Conservation (phyloP, 2,329 filamentous ascomycete species). For the Nectriaceae sp. region DNA sequence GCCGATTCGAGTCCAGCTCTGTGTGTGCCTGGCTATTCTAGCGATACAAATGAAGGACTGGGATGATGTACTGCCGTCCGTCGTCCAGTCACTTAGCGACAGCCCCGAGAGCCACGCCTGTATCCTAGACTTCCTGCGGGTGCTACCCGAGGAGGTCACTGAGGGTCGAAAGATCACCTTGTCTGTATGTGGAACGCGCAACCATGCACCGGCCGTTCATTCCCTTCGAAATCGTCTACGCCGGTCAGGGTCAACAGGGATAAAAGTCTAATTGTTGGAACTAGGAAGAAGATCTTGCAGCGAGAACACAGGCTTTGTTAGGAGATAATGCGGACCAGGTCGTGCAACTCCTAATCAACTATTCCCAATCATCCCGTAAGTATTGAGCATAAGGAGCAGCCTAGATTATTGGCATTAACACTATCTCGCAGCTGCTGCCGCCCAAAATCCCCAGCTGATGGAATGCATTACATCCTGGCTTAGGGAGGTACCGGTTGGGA, state of each 20-base stretch:
- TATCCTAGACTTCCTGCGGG: slow-evolving; percentile 93
- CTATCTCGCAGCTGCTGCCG: slow-evolving; percentile 62
- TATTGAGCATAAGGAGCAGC: slow-evolving; percentile 19
- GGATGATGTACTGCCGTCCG: slow-evolving; percentile 86
- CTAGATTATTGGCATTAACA: background rate
- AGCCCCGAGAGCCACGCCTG: slow-evolving; percentile 79
- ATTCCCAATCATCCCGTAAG: slow-evolving; percentile 87
- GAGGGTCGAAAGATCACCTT: slow-evolving; percentile 99
- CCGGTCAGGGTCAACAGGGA: slow-evolving; percentile 37
- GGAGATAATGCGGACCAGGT: slow-evolving; percentile 90
- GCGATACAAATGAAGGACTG: slow-evolving; percentile 95
- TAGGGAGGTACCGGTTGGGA: slow-evolving; percentile 81
- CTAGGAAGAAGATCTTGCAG: slow-evolving; percentile 92
- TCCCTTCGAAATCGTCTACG: slow-evolving; percentile 36
- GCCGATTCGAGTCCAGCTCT: slow-evolving; percentile 85
- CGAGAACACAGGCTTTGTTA: slow-evolving; percentile 85
- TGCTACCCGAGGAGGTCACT: slow-evolving; percentile 97
- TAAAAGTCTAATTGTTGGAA: slow-evolving; percentile 44
- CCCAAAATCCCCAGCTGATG: slow-evolving; percentile 85
- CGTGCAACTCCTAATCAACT: slow-evolving; percentile 82
- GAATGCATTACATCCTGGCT: slow-evolving; percentile 98
- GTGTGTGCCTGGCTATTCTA: slow-evolving; percentile 89
- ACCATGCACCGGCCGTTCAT: slow-evolving; percentile 43
- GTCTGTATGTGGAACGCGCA: slow-evolving; percentile 82
- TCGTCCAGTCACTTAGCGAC: slow-evolving; percentile 76